These are phyloP conservation scores for Penicillium sp. DNA, from an alignment of 2,329 filamentous ascomycete species.

Conservation along the genomic window DNA sequence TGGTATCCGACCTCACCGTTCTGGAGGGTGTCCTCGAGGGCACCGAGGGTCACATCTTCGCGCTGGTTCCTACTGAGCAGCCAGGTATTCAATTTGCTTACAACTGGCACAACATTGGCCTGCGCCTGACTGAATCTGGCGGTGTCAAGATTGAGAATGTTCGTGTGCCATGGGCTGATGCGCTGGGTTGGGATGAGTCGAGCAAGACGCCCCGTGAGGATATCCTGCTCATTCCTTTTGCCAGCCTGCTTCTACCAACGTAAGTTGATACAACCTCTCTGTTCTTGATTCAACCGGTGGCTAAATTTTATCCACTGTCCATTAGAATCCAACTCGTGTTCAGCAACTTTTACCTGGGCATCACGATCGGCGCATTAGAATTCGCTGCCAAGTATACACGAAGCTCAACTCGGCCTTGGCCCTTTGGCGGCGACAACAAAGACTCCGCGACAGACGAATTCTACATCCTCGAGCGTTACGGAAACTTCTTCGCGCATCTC, in stretches of 20 bases:
- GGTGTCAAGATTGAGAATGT: conserved; percentile 63
- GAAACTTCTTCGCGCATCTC: conserved; percentile 64
- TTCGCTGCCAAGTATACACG: conserved; percentile 60
- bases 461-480: conserved; percentile 66
- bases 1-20: conserved; percentile 66
- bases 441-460: conserved; percentile 62
- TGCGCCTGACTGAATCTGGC: conserved; percentile 66
- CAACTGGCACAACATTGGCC: conserved; percentile 67
- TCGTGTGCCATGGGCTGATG: conserved; percentile 60
- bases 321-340: conserved; percentile 65
- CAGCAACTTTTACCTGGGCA: conserved; percentile 66
- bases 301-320: neutral
- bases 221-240: conserved; percentile 57
- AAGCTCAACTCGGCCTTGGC: conserved; percentile 63
- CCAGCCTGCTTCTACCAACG: conserved; percentile 62
- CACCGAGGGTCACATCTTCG: conserved; percentile 64
- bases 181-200: conserved; percentile 60
- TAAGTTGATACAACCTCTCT: conserved; percentile 22
- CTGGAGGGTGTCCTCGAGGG: conserved; percentile 64
- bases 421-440: conserved; percentile 65
- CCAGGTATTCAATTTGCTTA: conserved; percentile 57
- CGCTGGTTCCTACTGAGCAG: conserved; percentile 61
- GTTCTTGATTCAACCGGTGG: neutral
- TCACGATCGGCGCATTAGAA: conserved; percentile 60
- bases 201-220: conserved; percentile 55